Conservation (phyloP, 2,329 filamentous ascomycete genomes). For the Fusarium praegraminearum region DNA sequence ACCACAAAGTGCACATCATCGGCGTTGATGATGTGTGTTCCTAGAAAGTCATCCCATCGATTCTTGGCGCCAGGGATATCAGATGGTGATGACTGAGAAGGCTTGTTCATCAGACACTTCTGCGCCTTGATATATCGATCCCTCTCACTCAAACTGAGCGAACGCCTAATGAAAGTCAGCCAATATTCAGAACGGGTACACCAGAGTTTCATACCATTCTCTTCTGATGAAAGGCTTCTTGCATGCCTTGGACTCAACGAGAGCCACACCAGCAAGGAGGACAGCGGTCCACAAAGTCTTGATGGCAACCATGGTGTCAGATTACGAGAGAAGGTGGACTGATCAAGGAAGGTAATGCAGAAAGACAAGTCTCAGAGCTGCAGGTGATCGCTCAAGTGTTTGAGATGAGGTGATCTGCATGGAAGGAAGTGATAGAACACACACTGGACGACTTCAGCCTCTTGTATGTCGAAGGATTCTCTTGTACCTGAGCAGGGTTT, state of each 20-base stretch:
- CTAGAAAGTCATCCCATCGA: constrained; percentile 36
- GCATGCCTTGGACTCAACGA: constrained; percentile 14
- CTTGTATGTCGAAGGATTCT: background rate
- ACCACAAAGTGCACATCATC: constrained; percentile 33
- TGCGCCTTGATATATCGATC: constrained; percentile 34
- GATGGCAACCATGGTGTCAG: constrained; percentile 13
- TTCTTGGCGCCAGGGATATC: constrained; percentile 25
- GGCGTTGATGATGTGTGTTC: constrained; percentile 33
- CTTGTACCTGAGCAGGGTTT: background rate
- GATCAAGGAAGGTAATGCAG: background rate
- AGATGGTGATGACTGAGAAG: constrained; percentile 5
- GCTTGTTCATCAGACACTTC: constrained; percentile 35
- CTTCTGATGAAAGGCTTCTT: constrained; percentile 24
- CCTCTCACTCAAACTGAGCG: constrained; percentile 17
- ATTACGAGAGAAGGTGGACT: background rate
- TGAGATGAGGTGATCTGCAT: constrained; percentile 3
- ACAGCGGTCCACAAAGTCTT: constrained; percentile 16
- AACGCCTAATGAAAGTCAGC: constrained; percentile 10
- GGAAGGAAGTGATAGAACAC: background rate
- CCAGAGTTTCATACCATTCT: constrained; percentile 8
- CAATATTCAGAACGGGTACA: rapidly evolving
- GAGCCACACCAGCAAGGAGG: constrained; percentile 6
- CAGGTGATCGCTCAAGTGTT: background rate
- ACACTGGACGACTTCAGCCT: background rate
- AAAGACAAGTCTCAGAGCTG: constrained; percentile 6